A percentile compares a stretch with the other conserved stretches of the same genome.
phyloP scores from a whole-genome alignment of 169 alveolate species.

The Toxoplasma gondii region DNA sequence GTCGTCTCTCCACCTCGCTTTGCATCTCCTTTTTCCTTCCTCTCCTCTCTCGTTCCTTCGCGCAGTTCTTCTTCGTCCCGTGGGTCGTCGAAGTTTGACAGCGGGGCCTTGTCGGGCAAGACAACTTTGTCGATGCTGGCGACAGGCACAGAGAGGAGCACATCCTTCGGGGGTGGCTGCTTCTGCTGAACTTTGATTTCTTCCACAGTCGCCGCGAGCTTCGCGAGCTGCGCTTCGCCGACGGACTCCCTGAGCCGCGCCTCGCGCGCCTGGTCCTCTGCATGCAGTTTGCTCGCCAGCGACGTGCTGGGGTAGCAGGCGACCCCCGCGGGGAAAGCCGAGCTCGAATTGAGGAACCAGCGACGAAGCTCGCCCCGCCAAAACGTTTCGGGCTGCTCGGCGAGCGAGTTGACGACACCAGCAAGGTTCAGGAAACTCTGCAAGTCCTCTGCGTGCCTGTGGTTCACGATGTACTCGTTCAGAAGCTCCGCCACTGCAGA shows the following conservation, averaged over 20 bases:
- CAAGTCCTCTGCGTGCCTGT: background rate
- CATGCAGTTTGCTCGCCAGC: background rate
- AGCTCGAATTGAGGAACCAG: background rate
- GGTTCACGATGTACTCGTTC: conserved; percentile 37
- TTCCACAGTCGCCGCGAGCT: background rate
- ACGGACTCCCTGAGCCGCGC: background rate
- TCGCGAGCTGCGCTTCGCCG: background rate
- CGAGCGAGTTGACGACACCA: background rate
- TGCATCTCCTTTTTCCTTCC: background rate
- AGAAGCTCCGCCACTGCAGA: conserved; percentile 38
- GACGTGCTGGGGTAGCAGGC: conserved; percentile 31
- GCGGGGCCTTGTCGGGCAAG: background rate
- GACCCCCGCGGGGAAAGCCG: background rate
- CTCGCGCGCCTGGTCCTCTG: background rate
- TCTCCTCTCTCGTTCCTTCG: background rate
- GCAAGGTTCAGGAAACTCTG: background rate
- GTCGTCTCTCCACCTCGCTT: conserved; percentile 7
- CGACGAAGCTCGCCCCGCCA: background rate
- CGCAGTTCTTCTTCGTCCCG: background rate
- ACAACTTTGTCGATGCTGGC: background rate
- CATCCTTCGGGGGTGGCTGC: conserved; percentile 9
- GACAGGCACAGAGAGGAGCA: conserved; percentile 4
- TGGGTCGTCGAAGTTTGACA: background rate
- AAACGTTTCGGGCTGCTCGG: background rate
- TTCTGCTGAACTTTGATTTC: conserved; percentile 14